These are phyloP conservation scores for Coprinellus micaceus DNA, from an alignment of 768 basidiomycete genomes.

Conservation along the genomic window DNA sequence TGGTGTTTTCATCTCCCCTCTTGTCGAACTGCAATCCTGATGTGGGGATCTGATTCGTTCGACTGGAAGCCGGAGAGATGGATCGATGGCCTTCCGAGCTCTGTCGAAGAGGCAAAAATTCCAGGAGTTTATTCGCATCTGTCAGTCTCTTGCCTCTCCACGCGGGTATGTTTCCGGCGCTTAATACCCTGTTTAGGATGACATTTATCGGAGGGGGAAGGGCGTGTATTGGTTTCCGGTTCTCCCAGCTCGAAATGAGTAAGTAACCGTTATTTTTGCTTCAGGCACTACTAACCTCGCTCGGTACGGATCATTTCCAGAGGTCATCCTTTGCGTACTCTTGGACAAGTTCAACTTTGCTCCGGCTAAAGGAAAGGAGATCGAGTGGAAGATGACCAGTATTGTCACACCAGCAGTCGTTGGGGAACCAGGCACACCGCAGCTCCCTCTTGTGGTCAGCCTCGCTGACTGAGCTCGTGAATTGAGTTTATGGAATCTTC, in stretches of 20 bases:
- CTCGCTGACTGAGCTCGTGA: no score
- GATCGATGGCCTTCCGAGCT: not conserved
- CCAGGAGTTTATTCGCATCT: slow-evolving; percentile 6
- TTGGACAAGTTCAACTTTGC: slow-evolving; percentile 27
- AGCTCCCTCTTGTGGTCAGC: not conserved
- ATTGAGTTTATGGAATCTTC: no score
- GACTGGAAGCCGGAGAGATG: not conserved
- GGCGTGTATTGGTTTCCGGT: slow-evolving; percentile 35
- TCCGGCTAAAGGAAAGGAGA: slow-evolving; percentile 22
- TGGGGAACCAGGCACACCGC: not conserved
- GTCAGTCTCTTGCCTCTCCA: not conserved
- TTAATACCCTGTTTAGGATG: not conserved
- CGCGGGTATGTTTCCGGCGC: not conserved
- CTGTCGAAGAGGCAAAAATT: not conserved
- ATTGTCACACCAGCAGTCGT: slow-evolving; percentile 19
- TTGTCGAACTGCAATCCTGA: not conserved
- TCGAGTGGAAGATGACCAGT: slow-evolving; percentile 28
- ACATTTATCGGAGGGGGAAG: slow-evolving; percentile 11
- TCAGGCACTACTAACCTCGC: not conserved
- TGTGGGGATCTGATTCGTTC: slow-evolving; percentile 1
- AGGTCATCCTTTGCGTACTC: slow-evolving; percentile 27
- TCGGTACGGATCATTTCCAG: slow-evolving; percentile 13
- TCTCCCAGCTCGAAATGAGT: slow-evolving; percentile 44
- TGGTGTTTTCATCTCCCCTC: slow-evolving; percentile 7
- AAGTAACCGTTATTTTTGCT: slow-evolving; percentile 11